A percentile compares a stretch with the other conserved stretches of the same genome.
Evolutionary conservation across 2,329 filamentous ascomycete species (phyloP).

Genomic region (Lojkania enalia): DNA sequence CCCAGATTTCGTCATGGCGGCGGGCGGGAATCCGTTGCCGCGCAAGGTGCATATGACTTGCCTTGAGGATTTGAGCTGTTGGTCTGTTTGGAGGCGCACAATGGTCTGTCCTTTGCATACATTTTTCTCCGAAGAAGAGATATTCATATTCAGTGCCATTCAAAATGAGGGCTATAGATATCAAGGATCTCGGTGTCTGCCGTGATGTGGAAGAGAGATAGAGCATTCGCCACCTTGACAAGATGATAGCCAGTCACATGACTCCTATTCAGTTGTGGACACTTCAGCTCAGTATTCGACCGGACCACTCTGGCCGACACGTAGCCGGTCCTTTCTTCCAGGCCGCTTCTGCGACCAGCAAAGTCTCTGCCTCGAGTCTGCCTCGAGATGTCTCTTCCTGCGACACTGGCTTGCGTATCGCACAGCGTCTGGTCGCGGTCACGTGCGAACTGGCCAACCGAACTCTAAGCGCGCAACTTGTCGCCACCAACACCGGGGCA

Average conservation of each 20-base stretch:
- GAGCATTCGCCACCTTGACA: background rate
- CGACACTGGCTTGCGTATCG: background rate
- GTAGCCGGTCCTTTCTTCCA: background rate
- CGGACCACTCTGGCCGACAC: background rate
- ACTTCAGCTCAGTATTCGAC: background rate
- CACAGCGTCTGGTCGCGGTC: background rate
- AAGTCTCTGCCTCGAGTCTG: background rate
- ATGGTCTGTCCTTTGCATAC: too few species aligned
- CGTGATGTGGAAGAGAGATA: background rate
- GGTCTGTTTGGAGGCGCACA: background rate
- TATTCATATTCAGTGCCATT: background rate
- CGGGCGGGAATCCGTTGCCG: background rate
- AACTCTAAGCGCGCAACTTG: background rate
- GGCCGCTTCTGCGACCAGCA: background rate
- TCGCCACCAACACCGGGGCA: slow-evolving; percentile 1
- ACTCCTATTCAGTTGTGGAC: background rate
- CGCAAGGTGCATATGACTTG: background rate
- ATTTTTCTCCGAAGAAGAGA: background rate
- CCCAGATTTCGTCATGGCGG: background rate
- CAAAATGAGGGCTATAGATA: background rate
- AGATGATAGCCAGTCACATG: background rate
- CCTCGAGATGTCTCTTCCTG: slow-evolving; percentile 1
- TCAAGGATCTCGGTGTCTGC: background rate
- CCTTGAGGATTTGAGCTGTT: background rate
- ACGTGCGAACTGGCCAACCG: background rate